Conservation (phyloP, 108 stramenopile genomes). For the Aurantiochytrium sp. region DNA sequence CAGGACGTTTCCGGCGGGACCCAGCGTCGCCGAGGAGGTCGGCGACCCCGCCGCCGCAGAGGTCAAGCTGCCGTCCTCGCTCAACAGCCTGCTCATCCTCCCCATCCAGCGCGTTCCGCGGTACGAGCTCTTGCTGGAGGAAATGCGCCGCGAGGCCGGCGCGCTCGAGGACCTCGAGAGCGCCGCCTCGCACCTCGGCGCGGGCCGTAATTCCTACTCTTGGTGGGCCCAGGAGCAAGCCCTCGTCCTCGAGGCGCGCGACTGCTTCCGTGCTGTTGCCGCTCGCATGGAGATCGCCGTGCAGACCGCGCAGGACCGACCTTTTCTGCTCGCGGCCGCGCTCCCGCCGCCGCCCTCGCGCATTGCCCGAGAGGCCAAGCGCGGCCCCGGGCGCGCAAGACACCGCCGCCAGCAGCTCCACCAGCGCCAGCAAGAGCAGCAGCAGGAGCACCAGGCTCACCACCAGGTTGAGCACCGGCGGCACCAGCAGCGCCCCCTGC, state of each 20-base stretch:
- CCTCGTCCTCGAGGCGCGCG: neutral
- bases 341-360: neutral
- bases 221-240: neutral
- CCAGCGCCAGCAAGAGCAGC: too few species aligned
- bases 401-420: too few species aligned
- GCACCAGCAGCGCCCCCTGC: too few species aligned
- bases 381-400: neutral
- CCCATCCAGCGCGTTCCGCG: constrained; percentile 24
- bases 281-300: neutral
- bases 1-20: neutral
- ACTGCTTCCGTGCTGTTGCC: neutral
- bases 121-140: neutral
- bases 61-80: neutral
- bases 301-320: neutral
- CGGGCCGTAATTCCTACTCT: neutral
- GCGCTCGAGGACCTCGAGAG: neutral
- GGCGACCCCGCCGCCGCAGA: neutral
- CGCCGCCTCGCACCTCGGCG: neutral
- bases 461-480: too few species aligned
- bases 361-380: neutral
- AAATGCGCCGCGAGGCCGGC: neutral
- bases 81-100: neutral
- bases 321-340: neutral
- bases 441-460: too few species aligned
- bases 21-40: neutral